Conservation (phyloP, 345 rosid species). For the Pistacia atlantica region DNA sequence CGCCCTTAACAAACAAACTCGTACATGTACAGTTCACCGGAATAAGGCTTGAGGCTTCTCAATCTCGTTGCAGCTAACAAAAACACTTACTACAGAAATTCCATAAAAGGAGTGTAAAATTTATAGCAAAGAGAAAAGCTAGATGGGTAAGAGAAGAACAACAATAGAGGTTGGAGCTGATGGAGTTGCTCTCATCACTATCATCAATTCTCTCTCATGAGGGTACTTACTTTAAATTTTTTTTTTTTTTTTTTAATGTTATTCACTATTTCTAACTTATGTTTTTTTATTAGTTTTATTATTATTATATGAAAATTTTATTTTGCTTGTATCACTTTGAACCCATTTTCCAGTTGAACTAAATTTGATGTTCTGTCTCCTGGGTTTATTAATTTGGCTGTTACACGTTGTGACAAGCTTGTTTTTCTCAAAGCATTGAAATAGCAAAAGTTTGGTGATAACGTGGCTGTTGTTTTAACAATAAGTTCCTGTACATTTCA, state of each 20-base stretch:
- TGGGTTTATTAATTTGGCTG: too few species aligned
- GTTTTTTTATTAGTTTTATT: neutral
- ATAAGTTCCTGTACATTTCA: too few species aligned
- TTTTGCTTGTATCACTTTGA: neutral
- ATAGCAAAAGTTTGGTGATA: neutral
- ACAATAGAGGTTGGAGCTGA: constrained; percentile 77
- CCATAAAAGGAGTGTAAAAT: too few species aligned
- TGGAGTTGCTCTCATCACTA: constrained; percentile 85
- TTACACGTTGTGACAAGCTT: too few species aligned
- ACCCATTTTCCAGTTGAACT: neutral
- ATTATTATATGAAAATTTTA: neutral
- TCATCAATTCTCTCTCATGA: constrained; percentile 85
- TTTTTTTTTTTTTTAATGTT: neutral
- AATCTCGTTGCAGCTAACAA: too few species aligned
- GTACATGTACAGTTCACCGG: too few species aligned
- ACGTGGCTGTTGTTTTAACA: neutral
- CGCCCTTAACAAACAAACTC: too few species aligned
- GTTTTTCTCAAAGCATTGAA: neutral
- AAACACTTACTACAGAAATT: too few species aligned
- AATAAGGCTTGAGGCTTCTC: too few species aligned
- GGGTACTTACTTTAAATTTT: constrained; percentile 36
- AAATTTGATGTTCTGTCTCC: neutral
- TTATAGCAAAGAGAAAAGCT: too few species aligned
- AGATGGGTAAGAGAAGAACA: constrained; percentile 62
- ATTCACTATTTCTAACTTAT: neutral